Evolutionary conservation across 2,329 filamentous ascomycete genomes (phyloP).

Genomic region (Sporothrix sp.): DNA sequence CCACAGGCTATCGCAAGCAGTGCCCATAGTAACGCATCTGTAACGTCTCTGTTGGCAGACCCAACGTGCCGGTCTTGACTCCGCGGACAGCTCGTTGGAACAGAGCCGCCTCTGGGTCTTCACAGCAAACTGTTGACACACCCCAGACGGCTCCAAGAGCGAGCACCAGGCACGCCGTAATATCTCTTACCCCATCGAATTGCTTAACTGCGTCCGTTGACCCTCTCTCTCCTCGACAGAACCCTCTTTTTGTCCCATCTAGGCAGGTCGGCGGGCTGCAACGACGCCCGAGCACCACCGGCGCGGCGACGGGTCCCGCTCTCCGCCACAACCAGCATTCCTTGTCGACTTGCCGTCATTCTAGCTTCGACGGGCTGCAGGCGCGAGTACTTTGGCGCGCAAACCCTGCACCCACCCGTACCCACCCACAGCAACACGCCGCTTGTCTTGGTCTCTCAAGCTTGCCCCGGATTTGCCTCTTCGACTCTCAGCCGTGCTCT

Average conservation of each 20-base stretch:
- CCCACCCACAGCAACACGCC: not conserved
- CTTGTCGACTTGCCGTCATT: not conserved
- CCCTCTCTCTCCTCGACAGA: not conserved
- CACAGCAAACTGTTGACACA: too few relatives aligned
- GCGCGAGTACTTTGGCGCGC: too few relatives aligned
- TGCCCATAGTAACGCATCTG: too few relatives aligned
- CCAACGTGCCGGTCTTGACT: not conserved
- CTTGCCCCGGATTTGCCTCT: constrained; percentile 10
- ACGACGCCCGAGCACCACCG: not conserved
- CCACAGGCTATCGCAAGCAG: too few relatives aligned
- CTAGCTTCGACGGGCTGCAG: too few relatives aligned
- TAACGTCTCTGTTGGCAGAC: too few relatives aligned
- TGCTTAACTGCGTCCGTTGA: not conserved
- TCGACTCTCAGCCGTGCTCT: not conserved
- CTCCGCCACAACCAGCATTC: too few relatives aligned
- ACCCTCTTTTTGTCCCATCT: constrained; percentile 5
- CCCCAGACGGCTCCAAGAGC: too few relatives aligned
- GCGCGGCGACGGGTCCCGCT: constrained; percentile 1
- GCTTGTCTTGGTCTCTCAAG: not conserved
- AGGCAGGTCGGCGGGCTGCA: constrained; percentile 5
- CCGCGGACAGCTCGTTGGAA: not conserved
- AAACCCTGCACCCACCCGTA: too few relatives aligned
- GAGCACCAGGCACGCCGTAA: not conserved
- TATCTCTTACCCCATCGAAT: constrained; percentile 1
- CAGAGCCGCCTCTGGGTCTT: too few relatives aligned